Evolutionary conservation across 345 rosid species (phyloP).

Genomic region (Raphanus raphanistrum): DNA sequence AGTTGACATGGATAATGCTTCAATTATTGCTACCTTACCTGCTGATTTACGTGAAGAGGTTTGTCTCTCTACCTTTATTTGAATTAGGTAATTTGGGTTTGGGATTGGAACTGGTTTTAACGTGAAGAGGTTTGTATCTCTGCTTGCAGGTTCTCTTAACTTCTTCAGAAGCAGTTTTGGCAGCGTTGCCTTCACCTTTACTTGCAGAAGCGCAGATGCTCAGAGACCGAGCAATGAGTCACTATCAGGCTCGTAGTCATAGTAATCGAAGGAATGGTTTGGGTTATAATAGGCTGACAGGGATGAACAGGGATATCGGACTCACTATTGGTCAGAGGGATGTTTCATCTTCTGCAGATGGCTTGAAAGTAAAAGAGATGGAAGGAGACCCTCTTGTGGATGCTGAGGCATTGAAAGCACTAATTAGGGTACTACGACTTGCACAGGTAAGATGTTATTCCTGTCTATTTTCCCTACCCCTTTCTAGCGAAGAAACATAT

Average conservation of each 20-base stretch:
- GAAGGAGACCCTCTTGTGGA: conserved; percentile 90
- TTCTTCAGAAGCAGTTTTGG: conserved; percentile 91
- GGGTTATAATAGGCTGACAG: conserved; percentile 84
- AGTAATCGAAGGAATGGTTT: conserved; percentile 83
- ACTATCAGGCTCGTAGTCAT: conserved; percentile 90
- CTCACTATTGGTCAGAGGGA: conserved; percentile 75
- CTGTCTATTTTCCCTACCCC: background rate
- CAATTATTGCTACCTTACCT: conserved; percentile 96
- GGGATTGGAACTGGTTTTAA: conserved; percentile 7
- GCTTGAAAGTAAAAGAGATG: conserved; percentile 70
- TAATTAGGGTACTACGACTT: conserved; percentile 74
- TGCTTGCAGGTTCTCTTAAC: conserved; percentile 81
- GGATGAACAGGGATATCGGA: conserved; percentile 96
- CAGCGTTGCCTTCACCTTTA: conserved; percentile 88
- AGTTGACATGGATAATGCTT: conserved; percentile 98
- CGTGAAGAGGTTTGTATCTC: background rate
- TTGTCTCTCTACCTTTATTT: conserved; percentile 30
- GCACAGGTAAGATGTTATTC: conserved; percentile 63
- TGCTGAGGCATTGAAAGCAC: conserved; percentile 69
- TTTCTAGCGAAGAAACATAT: conserved; percentile 9
- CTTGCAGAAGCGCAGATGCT: conserved; percentile 98
- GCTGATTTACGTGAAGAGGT: conserved; percentile 99
- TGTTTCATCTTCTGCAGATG: conserved; percentile 59
- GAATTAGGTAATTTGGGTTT: background rate
- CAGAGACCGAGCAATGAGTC: conserved; percentile 97